Conservation (phyloP, 129 eudicot species). For the Tagetes erecta region DNA sequence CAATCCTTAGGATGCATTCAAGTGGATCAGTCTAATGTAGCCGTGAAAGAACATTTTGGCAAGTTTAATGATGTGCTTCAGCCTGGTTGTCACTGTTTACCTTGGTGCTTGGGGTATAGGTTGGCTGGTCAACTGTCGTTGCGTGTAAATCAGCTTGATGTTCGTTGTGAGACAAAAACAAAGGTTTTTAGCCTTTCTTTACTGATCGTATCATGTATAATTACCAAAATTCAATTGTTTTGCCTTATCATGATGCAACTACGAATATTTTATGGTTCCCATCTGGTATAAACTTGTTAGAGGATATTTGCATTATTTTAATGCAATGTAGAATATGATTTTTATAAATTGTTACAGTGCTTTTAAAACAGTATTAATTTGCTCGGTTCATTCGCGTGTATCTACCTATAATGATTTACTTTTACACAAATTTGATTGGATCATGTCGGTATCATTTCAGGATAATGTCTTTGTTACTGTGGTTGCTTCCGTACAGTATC, state of each 20-base stretch:
- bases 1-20: constrained; percentile 62
- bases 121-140: constrained; percentile 58
- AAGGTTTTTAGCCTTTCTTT: constrained; percentile 43
- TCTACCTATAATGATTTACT: background rate
- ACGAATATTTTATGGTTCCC: background rate
- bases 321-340: background rate
- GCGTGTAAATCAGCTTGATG: constrained; percentile 74
- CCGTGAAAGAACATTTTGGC: constrained; percentile 66
- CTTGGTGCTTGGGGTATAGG: constrained; percentile 67
- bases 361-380: no score
- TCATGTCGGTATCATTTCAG: constrained; percentile 39
- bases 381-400: no score
- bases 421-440: background rate
- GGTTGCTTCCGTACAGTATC: constrained; percentile 78
- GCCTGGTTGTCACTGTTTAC: constrained; percentile 78
- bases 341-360: background rate
- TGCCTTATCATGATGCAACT: background rate
- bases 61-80: constrained; percentile 52
- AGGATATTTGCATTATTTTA: background rate
- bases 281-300: background rate
- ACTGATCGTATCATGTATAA: constrained; percentile 1
- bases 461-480: constrained; percentile 78
- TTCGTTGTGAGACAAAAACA: constrained; percentile 79
- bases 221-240: background rate
- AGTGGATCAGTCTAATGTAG: constrained; percentile 70